Evolutionary conservation across 2,329 filamentous ascomycete species (phyloP).

Genomic region (Claviceps quebecensis): DNA sequence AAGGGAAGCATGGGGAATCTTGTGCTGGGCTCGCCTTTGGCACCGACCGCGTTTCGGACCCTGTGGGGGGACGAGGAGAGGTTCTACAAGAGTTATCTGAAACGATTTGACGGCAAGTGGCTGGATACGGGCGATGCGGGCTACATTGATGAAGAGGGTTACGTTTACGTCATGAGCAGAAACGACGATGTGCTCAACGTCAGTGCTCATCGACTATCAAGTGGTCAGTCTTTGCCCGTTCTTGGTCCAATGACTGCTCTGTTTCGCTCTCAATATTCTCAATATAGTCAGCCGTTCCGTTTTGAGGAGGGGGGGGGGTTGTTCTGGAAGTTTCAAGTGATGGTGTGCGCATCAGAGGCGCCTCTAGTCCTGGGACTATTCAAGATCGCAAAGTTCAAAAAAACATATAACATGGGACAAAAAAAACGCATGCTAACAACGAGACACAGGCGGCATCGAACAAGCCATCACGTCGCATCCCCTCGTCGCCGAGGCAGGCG

Average conservation of each 20-base stretch:
- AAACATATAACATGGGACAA: no score
- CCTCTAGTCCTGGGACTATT: no score
- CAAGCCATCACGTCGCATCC: slow-evolving; percentile 78
- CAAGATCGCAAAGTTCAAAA: no score
- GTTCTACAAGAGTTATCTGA: slow-evolving; percentile 75
- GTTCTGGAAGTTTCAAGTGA: no score
- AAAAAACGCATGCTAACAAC: background rate
- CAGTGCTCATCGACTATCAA: slow-evolving; percentile 83
- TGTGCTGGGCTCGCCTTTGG: slow-evolving; percentile 67
- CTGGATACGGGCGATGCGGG: slow-evolving; percentile 86
- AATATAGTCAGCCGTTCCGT: background rate
- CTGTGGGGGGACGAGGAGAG: slow-evolving; percentile 76
- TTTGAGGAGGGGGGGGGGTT: no score
- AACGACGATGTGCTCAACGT: slow-evolving; percentile 88
- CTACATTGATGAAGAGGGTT: slow-evolving; percentile 63
- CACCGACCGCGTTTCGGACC: slow-evolving; percentile 73
- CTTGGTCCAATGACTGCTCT: no score
- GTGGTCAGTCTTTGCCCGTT: slow-evolving; percentile 38
- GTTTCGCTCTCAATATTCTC: background rate
- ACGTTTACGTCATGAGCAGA: slow-evolving; percentile 49
- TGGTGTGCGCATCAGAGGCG: no score
- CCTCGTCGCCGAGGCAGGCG: slow-evolving; percentile 66
- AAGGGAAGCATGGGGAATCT: slow-evolving; percentile 79
- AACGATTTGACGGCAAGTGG: slow-evolving; percentile 69
- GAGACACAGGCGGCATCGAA: slow-evolving; percentile 58